Conservation (phyloP, 306 rosid species). For the Bauhinia variegata region DNA sequence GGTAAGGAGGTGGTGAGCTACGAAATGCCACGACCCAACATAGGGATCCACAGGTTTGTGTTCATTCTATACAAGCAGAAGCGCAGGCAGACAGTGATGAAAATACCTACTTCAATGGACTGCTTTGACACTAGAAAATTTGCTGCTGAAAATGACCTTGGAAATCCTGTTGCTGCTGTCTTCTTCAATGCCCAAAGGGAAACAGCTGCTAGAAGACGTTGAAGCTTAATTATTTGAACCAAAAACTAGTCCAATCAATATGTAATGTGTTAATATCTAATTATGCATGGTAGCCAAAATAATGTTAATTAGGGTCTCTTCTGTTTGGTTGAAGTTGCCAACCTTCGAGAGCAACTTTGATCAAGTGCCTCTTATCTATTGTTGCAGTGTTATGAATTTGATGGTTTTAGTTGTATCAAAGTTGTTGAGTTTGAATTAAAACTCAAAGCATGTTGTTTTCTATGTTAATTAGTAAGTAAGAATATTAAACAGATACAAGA, state of each 20-base stretch:
- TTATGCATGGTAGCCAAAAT: background rate
- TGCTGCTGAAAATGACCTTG: conserved; percentile 66
- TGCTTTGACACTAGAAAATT: conserved; percentile 59
- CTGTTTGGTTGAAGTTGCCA: background rate
- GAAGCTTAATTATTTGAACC: conserved; percentile 4
- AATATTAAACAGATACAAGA: no score
- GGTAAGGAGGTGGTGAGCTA: conserved; percentile 73
- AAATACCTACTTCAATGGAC: conserved; percentile 61
- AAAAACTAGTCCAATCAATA: background rate
- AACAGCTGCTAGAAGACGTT: conserved; percentile 81
- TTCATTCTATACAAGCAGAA: conserved; percentile 79
- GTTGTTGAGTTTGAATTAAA: no score
- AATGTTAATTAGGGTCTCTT: background rate
- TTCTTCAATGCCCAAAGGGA: conserved; percentile 93
- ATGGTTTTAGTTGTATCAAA: no score
- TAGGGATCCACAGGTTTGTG: conserved; percentile 94
- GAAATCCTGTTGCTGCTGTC: conserved; percentile 83
- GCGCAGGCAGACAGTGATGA: conserved; percentile 49
- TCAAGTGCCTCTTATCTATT: no score
- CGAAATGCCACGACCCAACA: conserved; percentile 78
- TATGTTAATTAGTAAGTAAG: no score
- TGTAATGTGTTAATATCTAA: background rate
- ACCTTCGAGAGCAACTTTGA: background rate
- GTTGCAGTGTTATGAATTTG: no score
- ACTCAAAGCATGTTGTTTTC: no score